Base-by-base conservation (phyloP, 306 rosid species). In the Leucaena leucocephala region DNA sequence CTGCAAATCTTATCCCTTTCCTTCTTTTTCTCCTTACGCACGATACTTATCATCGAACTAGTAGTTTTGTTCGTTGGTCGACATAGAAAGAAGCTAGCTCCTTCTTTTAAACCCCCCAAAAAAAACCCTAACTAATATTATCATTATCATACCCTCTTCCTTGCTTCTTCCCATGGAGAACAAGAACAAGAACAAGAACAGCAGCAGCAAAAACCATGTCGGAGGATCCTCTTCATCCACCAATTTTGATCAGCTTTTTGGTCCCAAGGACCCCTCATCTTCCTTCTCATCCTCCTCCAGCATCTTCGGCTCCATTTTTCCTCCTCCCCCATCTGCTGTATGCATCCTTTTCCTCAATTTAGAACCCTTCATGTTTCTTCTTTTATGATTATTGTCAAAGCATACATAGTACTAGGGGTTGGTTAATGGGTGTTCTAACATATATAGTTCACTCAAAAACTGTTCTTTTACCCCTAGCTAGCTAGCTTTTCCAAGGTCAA, bases 241-340 rank as follows among this genome's bases (percentile, higher is more conserved):
- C 80, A 84, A 78, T 33, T 83, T 92, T 9, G 97, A 92, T 80
- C 88, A 88, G 70, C 90, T 94, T 75, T 94, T 94, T 71, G 96
- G 96, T 55, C 97, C 92, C 38, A 88, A 74, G 76, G 78, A 89
- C 38, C 75, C 86, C 2, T 48, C 90, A 27, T 27, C 87, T 10
- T 39, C 86, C 81, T 80, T 90, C 70, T 85, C 97, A 45, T 39
- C 88, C 17, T 82, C 94, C 36, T 39, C 84, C 55, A 85, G 83
- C 40, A 43, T 89, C 48, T 89, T 94, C 75, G 85, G 84, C 76
- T 84, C 96, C 72, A 86, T 94, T 82, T 94, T 94, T 61, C 91
- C 94, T 12, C 92, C 89, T 11, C 35, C 73, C 11, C 84, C 92
- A 13, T 65, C 89, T 61, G 10, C 87, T 88, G 98, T 94, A 89